Base-by-base conservation (phyloP, 139 green algal species). In the Ulvella scutata region DNA sequence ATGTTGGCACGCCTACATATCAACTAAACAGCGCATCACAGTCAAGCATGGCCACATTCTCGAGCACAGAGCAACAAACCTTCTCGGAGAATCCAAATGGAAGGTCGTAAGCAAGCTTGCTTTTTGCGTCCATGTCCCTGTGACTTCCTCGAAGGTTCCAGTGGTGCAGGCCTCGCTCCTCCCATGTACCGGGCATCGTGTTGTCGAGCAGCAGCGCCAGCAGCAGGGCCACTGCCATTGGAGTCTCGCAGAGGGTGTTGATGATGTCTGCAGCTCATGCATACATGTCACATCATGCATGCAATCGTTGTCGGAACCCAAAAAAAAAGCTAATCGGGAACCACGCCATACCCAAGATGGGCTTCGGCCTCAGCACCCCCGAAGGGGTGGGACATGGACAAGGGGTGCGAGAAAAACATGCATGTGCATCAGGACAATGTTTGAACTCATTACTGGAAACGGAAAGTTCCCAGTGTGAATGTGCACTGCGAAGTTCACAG, bases 131-230 rank as follows among this genome's bases (percentile, higher is more conserved):
- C 51, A 67, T 67, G 51, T 67, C 51, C n/a, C 51, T n/a, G 51
- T 67, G 51, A 26, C 51, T 29, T 26, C 51, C 51, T n/a, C 31
- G 51, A 29, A 67, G 61, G 13, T 20, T 35, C 80, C 78, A 82
- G 21, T 59, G 67, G 29, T 79, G 75, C 74, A 86, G 72, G 7
- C 81, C 81, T 17, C 81, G 37, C 79, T 86, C 79, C 59, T 77
- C 76, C 37, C 61, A 43, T 4, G 61, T 79, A 20, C 60, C 78
- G 0, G 81, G 77, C 20, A 90, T 80, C 4, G 80, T 86, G 76
- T 87, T 87, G 79, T 91, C 87, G 37, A 92, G 76, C n/a, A 91
- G 51, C 72, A 91, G 73, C 23, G 85, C 83, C 0, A 84, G 62
- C 23, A 92, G 75, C 3, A 91, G 82, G 0, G 79, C 40, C 13